Conservation (phyloP, 345 rosid species). For the Capsella bursapastoris region DNA sequence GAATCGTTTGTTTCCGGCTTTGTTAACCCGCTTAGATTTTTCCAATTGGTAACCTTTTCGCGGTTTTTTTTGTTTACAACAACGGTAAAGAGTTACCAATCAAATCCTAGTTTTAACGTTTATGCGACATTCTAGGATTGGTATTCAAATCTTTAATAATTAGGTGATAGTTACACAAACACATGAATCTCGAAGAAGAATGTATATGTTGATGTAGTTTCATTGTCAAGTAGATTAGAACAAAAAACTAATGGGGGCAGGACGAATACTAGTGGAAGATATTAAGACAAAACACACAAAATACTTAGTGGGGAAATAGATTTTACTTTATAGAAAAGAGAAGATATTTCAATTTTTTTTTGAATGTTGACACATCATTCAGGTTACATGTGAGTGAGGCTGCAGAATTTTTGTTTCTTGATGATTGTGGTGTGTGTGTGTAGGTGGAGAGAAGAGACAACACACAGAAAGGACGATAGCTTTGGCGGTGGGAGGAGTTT, state of each 20-base stretch:
- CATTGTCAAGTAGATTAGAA: conserved; percentile 18
- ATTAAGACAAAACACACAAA: not conserved
- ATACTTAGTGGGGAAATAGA: conserved; percentile 16
- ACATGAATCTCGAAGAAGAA: conserved; percentile 23
- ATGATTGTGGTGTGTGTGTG: conserved; percentile 26
- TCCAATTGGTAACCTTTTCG: not conserved
- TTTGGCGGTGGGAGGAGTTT: conserved; percentile 81
- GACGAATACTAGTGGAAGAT: not conserved
- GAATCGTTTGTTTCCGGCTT: not conserved
- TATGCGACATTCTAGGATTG: not conserved
- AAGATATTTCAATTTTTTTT: not conserved
- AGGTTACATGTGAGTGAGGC: conserved; percentile 16
- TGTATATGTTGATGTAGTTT: conserved; percentile 2
- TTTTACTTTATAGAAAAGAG: conserved; percentile 19
- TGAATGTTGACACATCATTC: conserved; percentile 20
- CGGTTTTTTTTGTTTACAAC: not conserved
- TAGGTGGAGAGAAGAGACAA: conserved; percentile 51
- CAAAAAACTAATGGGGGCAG: conserved; percentile 4
- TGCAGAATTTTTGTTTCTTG: not conserved
- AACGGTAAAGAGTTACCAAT: not conserved
- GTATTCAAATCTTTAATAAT: not conserved
- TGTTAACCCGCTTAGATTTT: not conserved
- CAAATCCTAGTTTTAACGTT: not conserved
- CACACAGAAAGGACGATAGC: conserved; percentile 77
- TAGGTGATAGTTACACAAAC: not conserved